Evolutionary conservation across 805 yeast genomes (phyloP).

Genomic region (Metschnikowia colocasiae): DNA sequence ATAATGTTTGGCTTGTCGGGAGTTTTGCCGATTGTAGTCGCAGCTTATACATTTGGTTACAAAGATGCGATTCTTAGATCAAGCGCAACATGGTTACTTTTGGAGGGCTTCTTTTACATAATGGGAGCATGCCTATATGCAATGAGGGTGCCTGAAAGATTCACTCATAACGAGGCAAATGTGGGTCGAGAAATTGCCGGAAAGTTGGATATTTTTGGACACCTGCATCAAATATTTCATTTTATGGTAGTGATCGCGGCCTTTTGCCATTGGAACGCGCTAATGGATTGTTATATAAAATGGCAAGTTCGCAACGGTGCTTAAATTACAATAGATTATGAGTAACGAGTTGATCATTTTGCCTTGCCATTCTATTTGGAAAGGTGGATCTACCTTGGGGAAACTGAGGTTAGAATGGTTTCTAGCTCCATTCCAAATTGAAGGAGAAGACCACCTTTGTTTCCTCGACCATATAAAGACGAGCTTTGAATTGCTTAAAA

Average conservation of each 20-base stretch:
- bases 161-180: slow-evolving; percentile 26
- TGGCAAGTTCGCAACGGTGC: slow-evolving; percentile 7
- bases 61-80: slow-evolving; percentile 47
- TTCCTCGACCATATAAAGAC: slow-evolving; percentile 58
- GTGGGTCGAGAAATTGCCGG: slow-evolving; percentile 21
- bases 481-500: slow-evolving; percentile 37
- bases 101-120: slow-evolving; percentile 74
- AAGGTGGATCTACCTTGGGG: slow-evolving; percentile 41
- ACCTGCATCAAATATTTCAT: slow-evolving; percentile 85
- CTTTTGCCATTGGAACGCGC: slow-evolving; percentile 63
- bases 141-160: slow-evolving; percentile 70
- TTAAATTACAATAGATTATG: neutral
- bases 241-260: slow-evolving; percentile 75
- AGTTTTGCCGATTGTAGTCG: slow-evolving; percentile 60
- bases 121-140: slow-evolving; percentile 81
- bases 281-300: slow-evolving; percentile 35
- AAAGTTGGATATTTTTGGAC: slow-evolving; percentile 63
- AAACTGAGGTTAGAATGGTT: slow-evolving; percentile 54
- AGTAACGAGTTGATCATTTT: slow-evolving; percentile 27
- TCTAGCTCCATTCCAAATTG: slow-evolving; percentile 62
- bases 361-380: slow-evolving; percentile 63
- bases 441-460: slow-evolving; percentile 64
- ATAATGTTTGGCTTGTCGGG: slow-evolving; percentile 79
- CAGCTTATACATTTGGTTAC: slow-evolving; percentile 47
- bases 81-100: slow-evolving; percentile 56